Percentiles rank a stretch among this genome's conserved stretches.
Evolutionary conservation across 108 stramenopile genomes (phyloP).

Genomic region (Stephanodiscus triporus): DNA sequence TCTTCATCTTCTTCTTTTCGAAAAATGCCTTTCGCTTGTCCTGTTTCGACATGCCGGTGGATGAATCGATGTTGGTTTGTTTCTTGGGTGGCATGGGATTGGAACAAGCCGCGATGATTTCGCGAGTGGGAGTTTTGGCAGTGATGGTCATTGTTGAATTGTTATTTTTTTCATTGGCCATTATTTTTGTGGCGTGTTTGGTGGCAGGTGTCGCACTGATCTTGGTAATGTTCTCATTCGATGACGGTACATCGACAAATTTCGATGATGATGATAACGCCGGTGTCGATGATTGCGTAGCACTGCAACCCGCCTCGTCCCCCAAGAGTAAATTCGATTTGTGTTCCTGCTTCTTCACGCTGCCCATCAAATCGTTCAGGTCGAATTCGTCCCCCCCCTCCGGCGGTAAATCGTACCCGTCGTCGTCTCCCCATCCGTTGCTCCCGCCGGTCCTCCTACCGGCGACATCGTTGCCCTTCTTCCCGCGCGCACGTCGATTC

Average conservation of each 20-base stretch:
- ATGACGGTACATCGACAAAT: neutral
- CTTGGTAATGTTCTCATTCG: neutral
- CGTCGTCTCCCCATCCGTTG: conserved; percentile 40
- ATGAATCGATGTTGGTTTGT: neutral
- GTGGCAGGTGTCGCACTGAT: conserved; percentile 9
- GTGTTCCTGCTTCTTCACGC: conserved; percentile 41
- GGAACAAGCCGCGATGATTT: conserved; percentile 40
- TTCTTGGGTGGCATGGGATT: conserved; percentile 13
- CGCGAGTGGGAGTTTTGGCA: conserved; percentile 41
- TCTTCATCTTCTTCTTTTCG: conserved; percentile 45
- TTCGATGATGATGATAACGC: conserved; percentile 16
- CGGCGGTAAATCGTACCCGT: conserved; percentile 50
- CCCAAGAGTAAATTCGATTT: conserved; percentile 28
- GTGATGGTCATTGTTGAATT: conserved; percentile 17
- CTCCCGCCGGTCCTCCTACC: conserved; percentile 34
- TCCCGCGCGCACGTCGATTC: conserved; percentile 22
- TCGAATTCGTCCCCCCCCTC: conserved; percentile 54
- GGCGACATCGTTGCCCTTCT: conserved; percentile 8
- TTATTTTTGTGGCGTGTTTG: too few relatives aligned
- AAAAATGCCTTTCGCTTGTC: conserved; percentile 43
- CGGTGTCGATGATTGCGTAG: neutral
- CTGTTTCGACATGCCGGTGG: conserved; percentile 18
- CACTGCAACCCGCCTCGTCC: neutral
- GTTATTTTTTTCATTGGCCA: neutral
- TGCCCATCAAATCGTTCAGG: conserved; percentile 47